Evolutionary conservation across 2,329 filamentous ascomycete species (phyloP).

Genomic region (Didymella glomerata): DNA sequence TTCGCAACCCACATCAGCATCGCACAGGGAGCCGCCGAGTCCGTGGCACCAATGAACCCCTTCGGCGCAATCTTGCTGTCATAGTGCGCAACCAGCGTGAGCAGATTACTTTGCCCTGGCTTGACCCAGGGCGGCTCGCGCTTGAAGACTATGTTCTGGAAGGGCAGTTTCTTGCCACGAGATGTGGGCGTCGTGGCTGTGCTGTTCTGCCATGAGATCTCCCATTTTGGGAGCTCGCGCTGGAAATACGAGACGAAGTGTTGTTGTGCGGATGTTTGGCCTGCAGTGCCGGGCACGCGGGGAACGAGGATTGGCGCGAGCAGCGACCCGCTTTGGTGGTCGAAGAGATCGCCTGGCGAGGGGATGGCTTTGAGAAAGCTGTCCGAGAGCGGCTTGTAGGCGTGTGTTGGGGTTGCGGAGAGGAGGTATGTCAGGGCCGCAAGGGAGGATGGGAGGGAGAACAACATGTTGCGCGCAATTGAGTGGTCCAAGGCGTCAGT

Average conservation of each 20-base stretch:
- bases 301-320: constrained; percentile 87
- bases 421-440: constrained; percentile 27
- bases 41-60: constrained; percentile 92
- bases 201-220: constrained; percentile 86
- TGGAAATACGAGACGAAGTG: constrained; percentile 88
- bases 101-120: constrained; percentile 76
- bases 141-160: constrained; percentile 84
- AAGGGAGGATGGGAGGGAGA: constrained; percentile 24
- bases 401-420: constrained; percentile 39
- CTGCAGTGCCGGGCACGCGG: constrained; percentile 86
- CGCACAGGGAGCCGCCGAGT: constrained; percentile 93
- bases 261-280: constrained; percentile 73
- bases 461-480: constrained; percentile 27
- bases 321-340: constrained; percentile 77
- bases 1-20: constrained; percentile 88
- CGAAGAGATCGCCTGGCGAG: constrained; percentile 75
- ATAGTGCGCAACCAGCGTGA: constrained; percentile 93
- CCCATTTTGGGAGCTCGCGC: constrained; percentile 78
- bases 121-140: constrained; percentile 86
- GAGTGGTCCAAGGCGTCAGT: not conserved
- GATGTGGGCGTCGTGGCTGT: constrained; percentile 82
- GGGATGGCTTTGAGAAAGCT: constrained; percentile 76
- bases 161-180: constrained; percentile 75
- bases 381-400: constrained; percentile 74
- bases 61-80: constrained; percentile 82